These are phyloP conservation scores for Zea luxurians DNA, from an alignment of 176 grass and related monocot genomes.

Conservation along the genomic window DNA sequence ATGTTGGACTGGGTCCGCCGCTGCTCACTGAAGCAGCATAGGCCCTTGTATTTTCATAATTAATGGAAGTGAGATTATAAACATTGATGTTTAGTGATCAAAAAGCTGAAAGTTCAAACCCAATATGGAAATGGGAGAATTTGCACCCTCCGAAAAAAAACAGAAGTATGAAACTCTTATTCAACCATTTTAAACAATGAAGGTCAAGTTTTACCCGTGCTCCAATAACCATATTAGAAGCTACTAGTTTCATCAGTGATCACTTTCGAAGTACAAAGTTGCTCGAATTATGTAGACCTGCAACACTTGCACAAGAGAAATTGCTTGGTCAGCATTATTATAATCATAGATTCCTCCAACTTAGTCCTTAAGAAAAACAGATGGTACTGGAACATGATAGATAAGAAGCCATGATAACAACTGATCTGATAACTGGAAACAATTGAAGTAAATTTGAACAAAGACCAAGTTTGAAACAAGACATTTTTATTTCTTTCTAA, in stretches of 20 bases:
- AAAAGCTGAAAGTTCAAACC: not conserved
- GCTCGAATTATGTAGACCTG: slow-evolving; percentile 77
- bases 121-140: not conserved
- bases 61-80: not conserved
- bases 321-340: slow-evolving; percentile 2
- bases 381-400: not conserved
- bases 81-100: not conserved
- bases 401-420: not conserved
- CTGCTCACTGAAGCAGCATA: not conserved
- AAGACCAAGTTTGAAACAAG: not conserved
- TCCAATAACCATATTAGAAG: slow-evolving; percentile 5
- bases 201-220: slow-evolving; percentile 5
- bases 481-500: not conserved
- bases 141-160: no score
- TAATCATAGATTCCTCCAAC: not conserved
- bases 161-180: not conserved
- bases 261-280: slow-evolving; percentile 47
- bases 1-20: no score
- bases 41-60: not conserved
- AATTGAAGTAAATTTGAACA: not conserved
- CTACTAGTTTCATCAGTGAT: slow-evolving; percentile 15
- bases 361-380: not conserved
- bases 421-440: not conserved
- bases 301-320: slow-evolving; percentile 20
- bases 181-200: not conserved